phyloP scores from a whole-genome alignment of 2,329 filamentous ascomycete genomes.

The Nemania bipapillata region DNA sequence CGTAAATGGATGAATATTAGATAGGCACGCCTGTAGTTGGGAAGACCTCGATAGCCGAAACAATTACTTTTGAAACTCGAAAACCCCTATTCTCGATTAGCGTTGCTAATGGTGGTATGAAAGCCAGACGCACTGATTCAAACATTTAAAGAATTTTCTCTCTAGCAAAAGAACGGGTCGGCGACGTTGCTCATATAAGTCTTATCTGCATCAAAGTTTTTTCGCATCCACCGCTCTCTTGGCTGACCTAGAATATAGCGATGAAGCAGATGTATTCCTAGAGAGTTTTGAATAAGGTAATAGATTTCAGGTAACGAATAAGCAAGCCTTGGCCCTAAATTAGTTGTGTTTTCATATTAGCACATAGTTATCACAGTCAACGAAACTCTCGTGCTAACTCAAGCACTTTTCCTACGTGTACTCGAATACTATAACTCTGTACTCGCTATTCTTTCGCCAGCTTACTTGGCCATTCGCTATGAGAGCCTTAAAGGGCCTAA shows the following conservation, averaged over 20 bases:
- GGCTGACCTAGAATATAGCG: conserved; percentile 5
- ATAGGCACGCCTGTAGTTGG: conserved; percentile 16
- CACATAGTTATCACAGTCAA: neutral
- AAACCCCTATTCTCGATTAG: conserved; percentile 19
- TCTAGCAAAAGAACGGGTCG: no score
- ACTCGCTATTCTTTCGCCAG: conserved; percentile 14
- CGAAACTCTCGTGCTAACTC: neutral
- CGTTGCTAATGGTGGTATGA: conserved; percentile 14
- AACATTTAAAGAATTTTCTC: conserved; percentile 13
- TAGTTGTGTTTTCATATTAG: neutral
- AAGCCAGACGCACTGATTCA: conserved; percentile 13
- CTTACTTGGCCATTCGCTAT: conserved; percentile 19
- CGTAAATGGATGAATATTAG: no score
- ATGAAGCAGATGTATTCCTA: conserved; percentile 25
- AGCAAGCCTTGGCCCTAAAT: conserved; percentile 20
- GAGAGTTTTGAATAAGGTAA: conserved; percentile 13
- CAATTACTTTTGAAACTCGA: conserved; percentile 1
- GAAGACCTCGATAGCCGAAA: conserved; percentile 13
- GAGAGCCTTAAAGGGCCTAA: neutral
- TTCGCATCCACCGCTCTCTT: neutral
- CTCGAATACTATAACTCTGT: conserved; percentile 17
- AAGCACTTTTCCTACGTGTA: conserved; percentile 13
- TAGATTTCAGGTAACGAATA: conserved; percentile 16
- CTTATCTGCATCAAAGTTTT: neutral
- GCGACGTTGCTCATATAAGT: no score